phyloP scores from a whole-genome alignment of 805 yeast species.

The Saccharomycopsis guyanensis region DNA sequence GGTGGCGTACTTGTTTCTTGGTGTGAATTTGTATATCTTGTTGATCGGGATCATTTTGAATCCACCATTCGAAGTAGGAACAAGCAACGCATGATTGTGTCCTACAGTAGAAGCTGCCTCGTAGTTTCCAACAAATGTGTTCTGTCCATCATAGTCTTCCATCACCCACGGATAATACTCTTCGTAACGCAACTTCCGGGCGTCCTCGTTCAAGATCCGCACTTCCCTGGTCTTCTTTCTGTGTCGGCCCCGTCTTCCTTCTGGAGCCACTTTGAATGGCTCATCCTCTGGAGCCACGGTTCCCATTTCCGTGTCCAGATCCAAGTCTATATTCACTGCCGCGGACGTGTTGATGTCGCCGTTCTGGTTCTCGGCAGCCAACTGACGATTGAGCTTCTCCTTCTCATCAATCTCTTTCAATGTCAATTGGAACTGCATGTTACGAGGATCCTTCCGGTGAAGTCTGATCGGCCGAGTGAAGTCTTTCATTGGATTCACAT shows the following conservation, averaged over 20 bases:
- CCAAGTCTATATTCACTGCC: neutral
- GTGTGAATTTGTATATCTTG: conserved; percentile 88
- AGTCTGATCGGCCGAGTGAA: conserved; percentile 80
- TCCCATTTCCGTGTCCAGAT: neutral
- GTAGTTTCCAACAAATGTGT: conserved; percentile 92
- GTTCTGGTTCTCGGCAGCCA: conserved; percentile 18
- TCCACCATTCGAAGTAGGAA: conserved; percentile 70
- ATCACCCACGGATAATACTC: conserved; percentile 97
- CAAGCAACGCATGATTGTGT: conserved; percentile 66
- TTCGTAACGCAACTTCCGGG: conserved; percentile 81
- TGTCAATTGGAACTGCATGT: conserved; percentile 78
- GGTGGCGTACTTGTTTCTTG: conserved; percentile 88
- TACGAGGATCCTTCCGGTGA: conserved; percentile 90
- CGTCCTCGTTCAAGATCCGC: conserved; percentile 71
- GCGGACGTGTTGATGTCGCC: neutral
- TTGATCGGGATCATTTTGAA: conserved; percentile 94
- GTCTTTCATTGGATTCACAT: conserved; percentile 61
- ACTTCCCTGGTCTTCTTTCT: conserved; percentile 83
- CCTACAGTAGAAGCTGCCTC: conserved; percentile 66
- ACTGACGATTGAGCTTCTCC: conserved; percentile 33
- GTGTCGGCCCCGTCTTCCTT: conserved; percentile 63
- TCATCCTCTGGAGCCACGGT: conserved; percentile 27
- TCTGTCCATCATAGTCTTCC: conserved; percentile 92
- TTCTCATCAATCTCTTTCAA: conserved; percentile 61
- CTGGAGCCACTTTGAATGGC: conserved; percentile 73